Evolutionary conservation across 2,329 filamentous ascomycete genomes (phyloP).

Genomic region (Alternaria sp.): DNA sequence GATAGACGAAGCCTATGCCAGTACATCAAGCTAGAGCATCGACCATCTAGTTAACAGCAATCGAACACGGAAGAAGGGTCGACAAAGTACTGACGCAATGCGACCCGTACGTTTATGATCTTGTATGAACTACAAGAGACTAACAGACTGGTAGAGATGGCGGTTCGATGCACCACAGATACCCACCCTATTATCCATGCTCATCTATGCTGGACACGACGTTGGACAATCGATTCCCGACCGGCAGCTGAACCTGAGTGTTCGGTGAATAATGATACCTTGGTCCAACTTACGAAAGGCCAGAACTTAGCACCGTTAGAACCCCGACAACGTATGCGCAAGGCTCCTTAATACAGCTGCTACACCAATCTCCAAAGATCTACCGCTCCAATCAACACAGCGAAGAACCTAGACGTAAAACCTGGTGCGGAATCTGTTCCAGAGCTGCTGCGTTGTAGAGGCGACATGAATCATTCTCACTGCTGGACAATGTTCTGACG

Average conservation of each 20-base stretch:
- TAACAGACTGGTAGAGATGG: neutral
- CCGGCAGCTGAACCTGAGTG: neutral
- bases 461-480: neutral
- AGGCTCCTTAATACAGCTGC: neutral
- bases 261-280: no score
- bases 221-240: neutral
- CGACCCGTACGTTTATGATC: neutral
- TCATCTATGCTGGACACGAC: neutral
- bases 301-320: neutral
- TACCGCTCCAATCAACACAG: neutral
- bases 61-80: neutral
- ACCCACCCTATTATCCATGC: neutral
- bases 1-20: neutral
- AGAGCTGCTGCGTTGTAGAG: neutral
- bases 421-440: fast-evolving
- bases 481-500: neutral
- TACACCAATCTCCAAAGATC: neutral
- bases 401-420: neutral
- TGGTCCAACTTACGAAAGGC: neutral
- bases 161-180: no score
- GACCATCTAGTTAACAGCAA: neutral
- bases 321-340: neutral
- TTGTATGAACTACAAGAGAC: neutral
- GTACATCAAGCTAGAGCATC: neutral
- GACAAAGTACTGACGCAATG: neutral